phyloP scores from a whole-genome alignment of 140 eudicot species.

The Senecio squalidus region DNA sequence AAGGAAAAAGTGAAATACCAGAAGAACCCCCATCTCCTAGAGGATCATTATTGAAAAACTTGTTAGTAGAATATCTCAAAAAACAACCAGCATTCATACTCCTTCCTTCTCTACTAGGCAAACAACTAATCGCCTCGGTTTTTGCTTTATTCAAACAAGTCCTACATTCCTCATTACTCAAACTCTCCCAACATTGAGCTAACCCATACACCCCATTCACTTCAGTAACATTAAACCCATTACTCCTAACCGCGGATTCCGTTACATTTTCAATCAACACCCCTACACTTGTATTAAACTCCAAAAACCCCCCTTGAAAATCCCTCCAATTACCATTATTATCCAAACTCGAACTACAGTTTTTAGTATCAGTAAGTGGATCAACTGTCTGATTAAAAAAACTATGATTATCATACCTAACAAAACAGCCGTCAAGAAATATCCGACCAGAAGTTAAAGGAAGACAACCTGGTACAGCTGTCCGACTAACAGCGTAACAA shows the following conservation, averaged over 20 bases:
- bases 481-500: conserved; percentile 80
- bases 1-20: conserved; percentile 34
- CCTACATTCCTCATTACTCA: conserved; percentile 48
- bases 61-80: conserved; percentile 66
- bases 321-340: not conserved
- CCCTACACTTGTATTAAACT: conserved; percentile 23
- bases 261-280: conserved; percentile 48
- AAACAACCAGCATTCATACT: conserved; percentile 77
- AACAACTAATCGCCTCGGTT: conserved; percentile 30
- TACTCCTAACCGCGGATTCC: conserved; percentile 20
- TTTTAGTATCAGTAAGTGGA: conserved; percentile 21
- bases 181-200: conserved; percentile 82
- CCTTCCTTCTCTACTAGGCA: conserved; percentile 67
- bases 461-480: conserved; percentile 67
- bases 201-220: conserved; percentile 60
- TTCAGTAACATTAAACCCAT: conserved; percentile 53
- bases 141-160: conserved; percentile 59
- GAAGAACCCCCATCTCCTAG: conserved; percentile 19
- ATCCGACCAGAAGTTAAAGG: conserved; percentile 52
- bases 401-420: conserved; percentile 52
- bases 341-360: conserved; percentile 35
- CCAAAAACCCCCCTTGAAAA: conserved; percentile 14
- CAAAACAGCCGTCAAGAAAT: conserved; percentile 72
- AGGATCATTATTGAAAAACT: conserved; percentile 41
- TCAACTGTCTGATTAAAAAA: conserved; percentile 47